Evolutionary conservation across 257 asterid genomes (phyloP).

Genomic region (Lycium barbarum): DNA sequence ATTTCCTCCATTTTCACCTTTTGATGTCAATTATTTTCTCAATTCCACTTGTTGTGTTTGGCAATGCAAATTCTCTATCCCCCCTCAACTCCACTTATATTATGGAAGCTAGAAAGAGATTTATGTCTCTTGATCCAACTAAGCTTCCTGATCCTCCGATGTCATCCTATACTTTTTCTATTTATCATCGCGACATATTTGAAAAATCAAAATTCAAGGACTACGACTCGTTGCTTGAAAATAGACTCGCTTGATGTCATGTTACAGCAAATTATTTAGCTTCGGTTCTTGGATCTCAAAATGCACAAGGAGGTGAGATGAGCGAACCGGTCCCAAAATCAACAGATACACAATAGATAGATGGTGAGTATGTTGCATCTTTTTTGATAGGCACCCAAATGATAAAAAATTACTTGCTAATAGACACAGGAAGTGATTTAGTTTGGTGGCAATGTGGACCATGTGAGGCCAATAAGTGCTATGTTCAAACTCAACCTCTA

Average conservation of each 20-base stretch:
- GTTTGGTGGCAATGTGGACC: slow-evolving; percentile 12
- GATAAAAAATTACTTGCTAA: not conserved
- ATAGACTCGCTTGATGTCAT: not conserved
- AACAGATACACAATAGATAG: not conserved
- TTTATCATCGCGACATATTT: not conserved
- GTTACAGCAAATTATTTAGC: not conserved
- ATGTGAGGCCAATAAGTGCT: not conserved
- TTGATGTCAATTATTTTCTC: not conserved
- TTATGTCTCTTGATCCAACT: not conserved
- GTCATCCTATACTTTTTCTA: not conserved
- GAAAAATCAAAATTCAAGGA: not conserved
- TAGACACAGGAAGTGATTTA: slow-evolving; percentile 1
- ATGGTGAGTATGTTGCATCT: not conserved
- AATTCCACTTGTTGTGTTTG: not conserved
- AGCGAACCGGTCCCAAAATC: not conserved
- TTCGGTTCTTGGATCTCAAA: no score
- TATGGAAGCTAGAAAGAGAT: not conserved
- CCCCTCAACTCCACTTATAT: not conserved
- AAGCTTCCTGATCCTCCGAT: not conserved
- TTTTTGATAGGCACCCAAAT: not conserved
- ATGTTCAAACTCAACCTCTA: not conserved
- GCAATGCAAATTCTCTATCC: not conserved
- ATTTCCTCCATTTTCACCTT: not conserved
- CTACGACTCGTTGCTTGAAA: not conserved
- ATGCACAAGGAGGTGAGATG: no score